Conservation (phyloP, 805 yeast genomes). For the Candida cerambycidarum region DNA sequence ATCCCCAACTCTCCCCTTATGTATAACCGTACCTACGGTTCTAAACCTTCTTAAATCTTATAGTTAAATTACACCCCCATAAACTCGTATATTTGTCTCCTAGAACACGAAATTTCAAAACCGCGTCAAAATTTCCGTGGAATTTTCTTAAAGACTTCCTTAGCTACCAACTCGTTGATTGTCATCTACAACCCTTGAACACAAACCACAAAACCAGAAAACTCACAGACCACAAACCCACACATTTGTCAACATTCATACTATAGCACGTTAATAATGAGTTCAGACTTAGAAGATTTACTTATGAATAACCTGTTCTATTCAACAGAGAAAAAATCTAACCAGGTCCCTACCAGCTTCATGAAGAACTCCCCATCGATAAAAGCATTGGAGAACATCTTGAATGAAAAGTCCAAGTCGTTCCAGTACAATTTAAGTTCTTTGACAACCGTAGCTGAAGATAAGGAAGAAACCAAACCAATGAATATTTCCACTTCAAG, state of each 20-base stretch:
- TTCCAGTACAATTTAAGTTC: constrained; percentile 15
- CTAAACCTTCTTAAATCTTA: neutral
- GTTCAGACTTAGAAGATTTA: constrained; percentile 25
- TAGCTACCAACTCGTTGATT: neutral
- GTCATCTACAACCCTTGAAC: neutral
- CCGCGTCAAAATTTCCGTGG: constrained; percentile 3
- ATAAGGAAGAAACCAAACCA: neutral
- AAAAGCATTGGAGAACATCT: constrained; percentile 38
- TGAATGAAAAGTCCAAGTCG: constrained; percentile 22
- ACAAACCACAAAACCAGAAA: neutral
- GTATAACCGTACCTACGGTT: too few relatives aligned
- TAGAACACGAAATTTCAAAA: constrained; percentile 1
- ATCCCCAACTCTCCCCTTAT: too few relatives aligned
- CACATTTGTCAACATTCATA: too few relatives aligned
- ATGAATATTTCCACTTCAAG: constrained; percentile 6
- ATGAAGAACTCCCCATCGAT: constrained; percentile 43
- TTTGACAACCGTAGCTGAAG: constrained; percentile 1
- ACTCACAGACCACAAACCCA: too few relatives aligned
- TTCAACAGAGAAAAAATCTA: constrained; percentile 22
- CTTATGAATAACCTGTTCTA: constrained; percentile 35
- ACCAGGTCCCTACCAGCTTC: constrained; percentile 24
- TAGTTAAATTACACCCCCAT: neutral
- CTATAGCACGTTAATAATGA: constrained; percentile 1
- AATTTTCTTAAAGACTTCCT: neutral
- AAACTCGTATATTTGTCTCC: constrained; percentile 4